Conservation (phyloP, 441 rosid species). For the Mallotus japonicus region DNA sequence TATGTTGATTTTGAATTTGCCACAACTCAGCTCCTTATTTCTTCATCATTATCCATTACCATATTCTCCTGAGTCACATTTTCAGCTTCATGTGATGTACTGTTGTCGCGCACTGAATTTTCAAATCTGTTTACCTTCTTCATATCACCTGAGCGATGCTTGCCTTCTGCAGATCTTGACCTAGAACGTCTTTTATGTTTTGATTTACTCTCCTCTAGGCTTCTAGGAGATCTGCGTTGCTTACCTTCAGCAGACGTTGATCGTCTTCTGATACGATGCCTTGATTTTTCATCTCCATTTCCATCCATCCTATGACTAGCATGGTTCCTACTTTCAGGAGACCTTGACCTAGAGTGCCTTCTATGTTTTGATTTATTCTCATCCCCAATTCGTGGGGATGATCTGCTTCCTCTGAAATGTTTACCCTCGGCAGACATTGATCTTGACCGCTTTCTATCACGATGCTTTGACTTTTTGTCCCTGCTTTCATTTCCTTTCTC, state of each 20-base stretch:
- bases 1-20: slow-evolving; percentile 13
- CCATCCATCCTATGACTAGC: slow-evolving; percentile 39
- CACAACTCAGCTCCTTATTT: slow-evolving; percentile 17
- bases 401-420: slow-evolving; percentile 43
- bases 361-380: slow-evolving; percentile 46
- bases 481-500: slow-evolving; percentile 46
- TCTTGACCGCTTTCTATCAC: slow-evolving; percentile 52
- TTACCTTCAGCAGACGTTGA: slow-evolving; percentile 48
- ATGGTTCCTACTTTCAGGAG: slow-evolving; percentile 47
- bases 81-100: slow-evolving; percentile 20
- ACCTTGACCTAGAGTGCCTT: slow-evolving; percentile 54
- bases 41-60: slow-evolving; percentile 21
- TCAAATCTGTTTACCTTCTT: slow-evolving; percentile 28
- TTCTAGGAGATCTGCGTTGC: slow-evolving; percentile 43
- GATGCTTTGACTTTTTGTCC: slow-evolving; percentile 53
- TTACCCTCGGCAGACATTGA: slow-evolving; percentile 52
- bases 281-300: slow-evolving; percentile 47
- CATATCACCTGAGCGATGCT: slow-evolving; percentile 29
- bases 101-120: slow-evolving; percentile 21
- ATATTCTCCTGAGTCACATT: slow-evolving; percentile 22
- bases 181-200: slow-evolving; percentile 38
- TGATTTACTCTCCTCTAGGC: slow-evolving; percentile 39
- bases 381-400: slow-evolving; percentile 50
- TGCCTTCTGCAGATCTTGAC: slow-evolving; percentile 42
- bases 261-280: slow-evolving; percentile 42